Evolutionary conservation across 768 basidiomycete species (phyloP), one percentile per base, ranked within the genome.

Genomic region (Rhodotorula graminis): DNA sequence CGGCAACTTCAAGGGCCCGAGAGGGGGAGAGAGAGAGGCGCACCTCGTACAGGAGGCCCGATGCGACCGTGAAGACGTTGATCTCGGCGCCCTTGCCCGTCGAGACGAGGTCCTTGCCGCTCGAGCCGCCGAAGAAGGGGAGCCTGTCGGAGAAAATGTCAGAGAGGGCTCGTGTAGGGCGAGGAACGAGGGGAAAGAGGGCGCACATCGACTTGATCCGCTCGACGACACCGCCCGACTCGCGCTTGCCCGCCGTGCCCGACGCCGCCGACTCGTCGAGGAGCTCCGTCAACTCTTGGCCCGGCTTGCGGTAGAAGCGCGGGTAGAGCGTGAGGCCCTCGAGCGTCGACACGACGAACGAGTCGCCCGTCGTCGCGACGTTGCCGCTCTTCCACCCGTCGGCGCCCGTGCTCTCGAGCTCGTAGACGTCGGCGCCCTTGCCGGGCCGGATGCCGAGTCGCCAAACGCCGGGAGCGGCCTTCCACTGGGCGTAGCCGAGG

Each of bases 61-160:
- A 98, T 14, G 96, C 96, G 27, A 99, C 95, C 0, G 96, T 99
- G 82, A 99, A 98, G 75, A 99, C 95, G 78, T 99, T 98, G 82
- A 98, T 96, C 46, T 96, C 92, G 14, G 95, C 93, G 47, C 78
- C 65, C 27, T 75, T 80, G 47, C 72, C 78, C 1, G 77, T 64
- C 3, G 77, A 65, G 0, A 77, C 68, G 15, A 80, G 33, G 15
- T 72, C 79, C 15, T 49, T 69, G 49, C 70, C 67, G 37, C 79
- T 7, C 8, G 44, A 37, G 9, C 69, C 55, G 0, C 64, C 67
- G 29, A 75, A 31, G 68, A 72, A 75, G 16, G 74, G 70, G 23
- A 75, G 50, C 67, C 74, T 75, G 63, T 33, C 37, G 19, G 18
- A 1, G 8, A 3, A 2, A 19, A 7, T 1, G 40, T 70, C 52